Evolutionary conservation across 345 rosid genomes (phyloP), one percentile per base, ranked within the genome.

Genomic region (Arabidopsis suecica): DNA sequence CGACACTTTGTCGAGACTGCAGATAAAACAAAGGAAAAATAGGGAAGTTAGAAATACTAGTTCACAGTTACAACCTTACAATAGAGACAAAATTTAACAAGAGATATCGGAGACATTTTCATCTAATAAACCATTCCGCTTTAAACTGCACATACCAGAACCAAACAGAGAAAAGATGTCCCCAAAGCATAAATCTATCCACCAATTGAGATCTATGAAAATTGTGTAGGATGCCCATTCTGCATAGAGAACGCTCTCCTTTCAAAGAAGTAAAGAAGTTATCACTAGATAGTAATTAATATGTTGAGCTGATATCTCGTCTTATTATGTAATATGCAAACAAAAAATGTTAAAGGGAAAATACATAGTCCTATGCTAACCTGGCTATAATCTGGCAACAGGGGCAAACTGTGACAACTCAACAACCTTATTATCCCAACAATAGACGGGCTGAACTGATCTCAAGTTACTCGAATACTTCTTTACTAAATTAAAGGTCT

Each of bases 1-100:
- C 92, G 61, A 95, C 97, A 72, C 98, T 95, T 81, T 95, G 99
- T 77, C 92, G 78, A 81, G 99, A 92, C 99, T 95, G 99, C 97
- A 84, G 9, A 53, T 51, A 49, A 73, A 50, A 70, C 53, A 69
- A 79, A 54, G 57, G 22, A 53, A 71, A 37, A 71, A 32, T 20
- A 76, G 34, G 59, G 28, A 78, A 49, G 73, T 78, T 71, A 78
- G 66, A 57, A 38, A 47, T 28, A 30, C 10, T 64, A 18, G 72
- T 64, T 38, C 61, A n/a, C n/a, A n/a, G n/a, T n/a, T n/a, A n/a
- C n/a, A 68, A 44, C 34, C 5, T 44, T 41, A 25, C 28, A 25
- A 25, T 25, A 53, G 38, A 61, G n/a, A n/a, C 68, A 70, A 49
- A 20, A 74, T 5, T 42, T 9, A n/a, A 50, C 32, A n/a, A 51